A percentile compares a stretch with the other conserved stretches of the same genome.
Evolutionary conservation across 1,284 basidiomycete species (phyloP).

Genomic region (Ceratobasidium sp.): DNA sequence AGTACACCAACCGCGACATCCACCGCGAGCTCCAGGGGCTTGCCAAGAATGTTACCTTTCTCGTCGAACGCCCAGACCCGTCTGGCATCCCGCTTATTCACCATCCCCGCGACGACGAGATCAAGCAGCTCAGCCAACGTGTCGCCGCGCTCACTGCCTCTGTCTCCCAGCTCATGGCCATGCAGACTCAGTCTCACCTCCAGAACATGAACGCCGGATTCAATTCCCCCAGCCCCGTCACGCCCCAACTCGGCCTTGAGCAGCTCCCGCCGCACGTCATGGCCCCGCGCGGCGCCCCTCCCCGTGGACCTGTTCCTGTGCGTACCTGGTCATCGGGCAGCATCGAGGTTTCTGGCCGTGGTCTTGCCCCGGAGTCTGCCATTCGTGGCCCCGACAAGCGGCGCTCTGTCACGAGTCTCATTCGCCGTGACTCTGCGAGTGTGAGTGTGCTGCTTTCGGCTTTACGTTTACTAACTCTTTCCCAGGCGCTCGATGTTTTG

Average conservation of each 20-base stretch:
- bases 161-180: conserved; percentile 83
- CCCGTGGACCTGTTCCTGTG: conserved; percentile 73
- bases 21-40: conserved; percentile 78
- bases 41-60: conserved; percentile 77
- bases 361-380: conserved; percentile 48
- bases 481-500: conserved; percentile 64
- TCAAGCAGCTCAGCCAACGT: conserved; percentile 80
- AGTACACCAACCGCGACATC: conserved; percentile 75
- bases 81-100: background rate
- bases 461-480: conserved; percentile 56
- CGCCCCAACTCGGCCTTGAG: conserved; percentile 59
- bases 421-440: conserved; percentile 77
- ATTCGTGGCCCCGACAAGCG: conserved; percentile 67
- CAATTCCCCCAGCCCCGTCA: conserved; percentile 52
- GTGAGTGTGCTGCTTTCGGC: conserved; percentile 60
- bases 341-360: conserved; percentile 70
- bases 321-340: conserved; percentile 84
- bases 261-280: conserved; percentile 57
- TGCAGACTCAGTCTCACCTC: conserved; percentile 75
- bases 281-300: conserved; percentile 56
- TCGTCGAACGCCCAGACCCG: conserved; percentile 66
- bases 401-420: conserved; percentile 69
- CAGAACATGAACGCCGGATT: conserved; percentile 47
- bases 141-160: conserved; percentile 84
- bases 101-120: conserved; percentile 63